Conservation (phyloP, 129 eudicot genomes). For the Artemisia annua region DNA sequence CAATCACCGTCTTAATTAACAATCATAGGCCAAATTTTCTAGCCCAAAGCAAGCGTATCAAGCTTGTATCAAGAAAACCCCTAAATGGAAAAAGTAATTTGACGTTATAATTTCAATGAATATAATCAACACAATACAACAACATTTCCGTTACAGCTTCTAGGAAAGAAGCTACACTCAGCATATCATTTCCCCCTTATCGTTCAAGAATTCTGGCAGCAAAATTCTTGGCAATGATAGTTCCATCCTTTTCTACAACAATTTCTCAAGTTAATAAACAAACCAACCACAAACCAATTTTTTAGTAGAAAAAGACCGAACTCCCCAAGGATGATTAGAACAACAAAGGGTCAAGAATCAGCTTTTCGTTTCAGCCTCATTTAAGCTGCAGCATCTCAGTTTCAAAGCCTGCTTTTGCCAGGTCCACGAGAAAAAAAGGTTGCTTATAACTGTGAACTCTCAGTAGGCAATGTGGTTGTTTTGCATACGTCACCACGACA, state of each 20-base stretch:
- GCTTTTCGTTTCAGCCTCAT: slow-evolving; percentile 11
- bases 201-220: slow-evolving; percentile 29
- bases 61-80: not conserved
- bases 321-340: slow-evolving; percentile 10
- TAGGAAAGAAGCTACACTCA: slow-evolving; percentile 24
- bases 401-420: slow-evolving; percentile 18
- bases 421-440: slow-evolving; percentile 7
- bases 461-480: slow-evolving; percentile 25
- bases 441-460: slow-evolving; percentile 21
- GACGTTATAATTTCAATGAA: slow-evolving; percentile 6
- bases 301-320: slow-evolving; percentile 31
- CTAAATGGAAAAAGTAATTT: not conserved
- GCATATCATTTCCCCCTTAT: slow-evolving; percentile 18
- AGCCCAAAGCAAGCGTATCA: slow-evolving; percentile 9
- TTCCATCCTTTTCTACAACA: slow-evolving; percentile 22
- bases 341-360: slow-evolving; percentile 5
- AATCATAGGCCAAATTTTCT: not conserved
- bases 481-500: slow-evolving; percentile 68
- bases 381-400: slow-evolving; percentile 1
- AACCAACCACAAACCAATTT: slow-evolving; percentile 24
- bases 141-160: slow-evolving; percentile 9
- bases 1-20: not conserved
- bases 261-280: not conserved
- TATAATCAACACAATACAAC: slow-evolving; percentile 25
- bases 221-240: slow-evolving; percentile 20